Base-by-base conservation (phyloP, 1,284 basidiomycete species). In the Mycosarcoma maydis region DNA sequence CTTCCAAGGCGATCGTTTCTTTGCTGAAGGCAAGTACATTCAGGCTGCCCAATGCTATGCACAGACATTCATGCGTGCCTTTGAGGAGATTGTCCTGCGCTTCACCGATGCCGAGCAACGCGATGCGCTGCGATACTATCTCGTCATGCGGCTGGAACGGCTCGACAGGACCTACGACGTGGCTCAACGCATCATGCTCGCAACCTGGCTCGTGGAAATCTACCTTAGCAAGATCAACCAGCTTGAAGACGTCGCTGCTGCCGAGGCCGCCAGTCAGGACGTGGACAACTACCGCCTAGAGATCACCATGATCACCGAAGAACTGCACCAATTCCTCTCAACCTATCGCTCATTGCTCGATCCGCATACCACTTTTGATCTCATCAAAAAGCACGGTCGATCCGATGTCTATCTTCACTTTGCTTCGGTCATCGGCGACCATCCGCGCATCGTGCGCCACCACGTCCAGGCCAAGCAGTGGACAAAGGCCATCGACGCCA, bases 181-280 rank as follows among this genome's bases (percentile, higher is more conserved):
- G 41, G 93, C 92, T 0, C 94, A 97, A 82, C 87, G 96, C 29
- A 94, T 95, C 90, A 95, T 98, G 90, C 85, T 99, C 8, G 94
- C 96, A 2, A 98, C 94, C 0, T 99, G 96, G 96, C 89, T 98
- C 7, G 90, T 96, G 26, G 96, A 99, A 82, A 94, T 98, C 71
- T 98, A 94, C 80, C 87, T 99, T 20, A 91, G 90, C 83, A 98
- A 96, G 84, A 93, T 93, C 82, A 95, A 97, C 77, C 92, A 95
- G 69, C 85, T 98, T 43, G 96, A 99, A 80, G 96, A 98, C 77
- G 84, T 92, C 2, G 67, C 71, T 7, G 83, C 74, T n/a, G 84
- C 94, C 0, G 92, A 94, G 82, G 90, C 89, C 1, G 87, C 90
- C 3, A 90, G 90, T 3, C 89, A 90, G 47, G 92, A 96, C 70